Conservation (phyloP, 345 rosid species). For the Euphorbia pulcherrima region DNA sequence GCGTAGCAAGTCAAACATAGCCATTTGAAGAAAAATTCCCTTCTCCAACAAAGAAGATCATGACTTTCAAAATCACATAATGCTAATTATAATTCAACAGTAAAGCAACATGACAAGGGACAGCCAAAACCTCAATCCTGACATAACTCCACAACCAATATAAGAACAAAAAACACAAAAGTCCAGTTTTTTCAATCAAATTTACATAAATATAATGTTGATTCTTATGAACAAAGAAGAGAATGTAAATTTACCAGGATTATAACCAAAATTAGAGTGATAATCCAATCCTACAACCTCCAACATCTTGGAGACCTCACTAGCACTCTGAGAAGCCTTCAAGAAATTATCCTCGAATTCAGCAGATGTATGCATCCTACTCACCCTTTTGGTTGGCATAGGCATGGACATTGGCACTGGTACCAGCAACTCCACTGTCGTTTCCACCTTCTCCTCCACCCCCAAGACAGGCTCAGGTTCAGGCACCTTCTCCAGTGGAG, state of each 20-base stretch:
- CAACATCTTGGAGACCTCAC: constrained; percentile 88
- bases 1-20: neutral
- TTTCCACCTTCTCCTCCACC: constrained; percentile 11
- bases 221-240: neutral
- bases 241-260: constrained; percentile 50
- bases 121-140: constrained; percentile 7
- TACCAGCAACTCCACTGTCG: too few relatives aligned
- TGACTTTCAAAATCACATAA: too few relatives aligned
- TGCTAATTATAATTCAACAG: neutral
- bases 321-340: constrained; percentile 85
- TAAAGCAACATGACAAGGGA: neutral
- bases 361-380: constrained; percentile 46
- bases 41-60: too few relatives aligned
- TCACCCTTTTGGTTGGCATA: constrained; percentile 20
- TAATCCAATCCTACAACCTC: constrained; percentile 92
- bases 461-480: constrained; percentile 12
- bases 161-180: neutral
- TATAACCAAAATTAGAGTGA: constrained; percentile 98
- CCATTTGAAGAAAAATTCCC: neutral
- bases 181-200: neutral
- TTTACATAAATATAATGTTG: neutral
- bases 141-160: neutral
- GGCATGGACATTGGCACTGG: constrained; percentile 21
- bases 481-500: constrained; percentile 20
- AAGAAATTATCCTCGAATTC: constrained; percentile 86